A percentile compares a stretch with the other conserved stretches of the same genome.
Evolutionary conservation across 495 filamentous ascomycete species (phyloP).

Genomic region (Talaromyces adpressus): DNA sequence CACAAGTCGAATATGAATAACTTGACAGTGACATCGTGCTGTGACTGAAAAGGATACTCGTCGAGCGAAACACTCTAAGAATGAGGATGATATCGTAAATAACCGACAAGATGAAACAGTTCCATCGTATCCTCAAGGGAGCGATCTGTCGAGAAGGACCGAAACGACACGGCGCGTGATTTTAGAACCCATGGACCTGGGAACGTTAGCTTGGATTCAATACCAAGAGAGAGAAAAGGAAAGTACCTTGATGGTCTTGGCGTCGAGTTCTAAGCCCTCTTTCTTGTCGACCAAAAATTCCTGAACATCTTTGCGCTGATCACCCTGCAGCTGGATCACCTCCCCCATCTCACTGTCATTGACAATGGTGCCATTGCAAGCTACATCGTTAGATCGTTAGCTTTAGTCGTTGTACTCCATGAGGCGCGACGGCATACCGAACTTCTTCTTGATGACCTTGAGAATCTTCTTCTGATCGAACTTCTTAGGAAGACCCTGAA

Average conservation of each 20-base stretch:
- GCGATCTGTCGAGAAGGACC: slow-evolving; percentile 37
- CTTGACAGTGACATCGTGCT: background rate
- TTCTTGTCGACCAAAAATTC: slow-evolving; percentile 96
- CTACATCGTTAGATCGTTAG: slow-evolving; percentile 37
- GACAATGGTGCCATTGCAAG: slow-evolving; percentile 99
- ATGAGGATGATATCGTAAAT: background rate
- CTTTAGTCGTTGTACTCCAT: slow-evolving; percentile 3
- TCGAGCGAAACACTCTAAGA: background rate
- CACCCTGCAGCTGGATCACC: slow-evolving; percentile 99
- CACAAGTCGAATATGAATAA: background rate
- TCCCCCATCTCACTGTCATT: slow-evolving; percentile 95
- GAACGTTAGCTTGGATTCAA: slow-evolving; percentile 6
- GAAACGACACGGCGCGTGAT: slow-evolving; percentile 35
- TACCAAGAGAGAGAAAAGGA: background rate
- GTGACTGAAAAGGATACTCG: background rate
- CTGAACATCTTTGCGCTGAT: slow-evolving; percentile 97
- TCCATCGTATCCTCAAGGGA: slow-evolving; percentile 13
- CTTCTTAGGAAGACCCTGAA: slow-evolving; percentile 95
- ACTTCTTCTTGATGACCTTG: slow-evolving; percentile 99
- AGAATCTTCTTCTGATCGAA: slow-evolving; percentile 99
- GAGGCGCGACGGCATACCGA: slow-evolving; percentile 54
- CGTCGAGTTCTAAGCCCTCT: slow-evolving; percentile 82
- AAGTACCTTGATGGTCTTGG: slow-evolving; percentile 90
- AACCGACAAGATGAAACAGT: background rate
- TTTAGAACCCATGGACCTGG: slow-evolving; percentile 54